phyloP scores from a whole-genome alignment of 2,329 filamentous ascomycete genomes.

The Lachnellula occidentalis region DNA sequence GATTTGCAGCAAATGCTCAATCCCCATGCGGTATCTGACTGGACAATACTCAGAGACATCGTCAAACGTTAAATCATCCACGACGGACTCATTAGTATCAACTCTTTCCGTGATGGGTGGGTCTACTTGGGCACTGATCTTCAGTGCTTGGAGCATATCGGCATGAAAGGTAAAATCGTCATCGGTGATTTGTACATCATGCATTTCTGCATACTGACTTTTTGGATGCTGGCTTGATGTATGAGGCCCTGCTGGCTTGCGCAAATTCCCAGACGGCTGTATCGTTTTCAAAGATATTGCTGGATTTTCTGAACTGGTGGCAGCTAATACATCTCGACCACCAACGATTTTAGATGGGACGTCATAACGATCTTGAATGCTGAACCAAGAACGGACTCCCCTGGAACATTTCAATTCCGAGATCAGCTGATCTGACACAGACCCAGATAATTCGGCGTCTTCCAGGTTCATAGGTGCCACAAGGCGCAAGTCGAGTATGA shows the following conservation, averaged over 20 bases:
- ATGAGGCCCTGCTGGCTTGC: too few relatives aligned
- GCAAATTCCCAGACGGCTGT: too few relatives aligned
- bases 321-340: slow-evolving; percentile 40
- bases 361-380: slow-evolving; percentile 32
- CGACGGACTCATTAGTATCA: too few relatives aligned
- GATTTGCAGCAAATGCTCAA: slow-evolving; percentile 56
- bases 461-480: slow-evolving; percentile 39
- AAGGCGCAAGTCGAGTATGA: slow-evolving; percentile 55
- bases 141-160: neutral
- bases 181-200: neutral
- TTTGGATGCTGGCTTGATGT: neutral
- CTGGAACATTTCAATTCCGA: slow-evolving; percentile 53
- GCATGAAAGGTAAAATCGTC: neutral
- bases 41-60: slow-evolving; percentile 55
- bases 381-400: slow-evolving; percentile 52
- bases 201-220: neutral
- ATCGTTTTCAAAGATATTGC: neutral
- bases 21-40: slow-evolving; percentile 55
- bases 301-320: neutral
- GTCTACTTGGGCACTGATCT: neutral
- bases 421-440: slow-evolving; percentile 37
- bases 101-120: too few relatives aligned
- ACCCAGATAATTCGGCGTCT: slow-evolving; percentile 49
- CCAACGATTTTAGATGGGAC: slow-evolving; percentile 38
- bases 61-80: neutral